Evolutionary conservation across 129 eudicot genomes (phyloP), one percentile per base, ranked within the genome.

Genomic region (Helianthus tuberosus): DNA sequence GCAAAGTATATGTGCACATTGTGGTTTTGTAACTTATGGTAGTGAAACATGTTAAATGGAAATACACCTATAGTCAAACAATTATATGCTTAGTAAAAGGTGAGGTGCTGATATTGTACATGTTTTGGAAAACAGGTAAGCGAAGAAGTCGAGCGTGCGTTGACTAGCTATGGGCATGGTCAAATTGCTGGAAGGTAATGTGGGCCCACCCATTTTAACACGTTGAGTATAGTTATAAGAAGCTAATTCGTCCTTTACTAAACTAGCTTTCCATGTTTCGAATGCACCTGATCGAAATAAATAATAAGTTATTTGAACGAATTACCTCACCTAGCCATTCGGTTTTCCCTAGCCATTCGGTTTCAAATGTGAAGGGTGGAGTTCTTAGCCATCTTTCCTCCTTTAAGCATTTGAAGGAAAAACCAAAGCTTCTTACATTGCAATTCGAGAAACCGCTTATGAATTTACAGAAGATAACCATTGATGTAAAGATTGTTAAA

Each of bases 131-230:
- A 72, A 53, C 72, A 84, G 88, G 88, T 84, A 25, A 84, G 88
- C 49, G 88, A 84, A 77, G 88, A 84, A 77, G 84, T 84, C 25
- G 88, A 84, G 81, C 88, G 88, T 49, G 88, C 88, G 77, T 84
- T 84, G 81, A 77, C 85, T 14, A 77, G 79, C 80, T 77, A 72
- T 44, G 88, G 83, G 48, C 85, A 84, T 59, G 78, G 80, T 73
- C 77, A 77, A 48, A 35, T 74, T 57, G 75, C 72, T 63, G 88
- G 82, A 81, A 80, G 83, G 88, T 84, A 80, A 59, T 6, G 29
- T 29, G 17, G 12, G 62, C 5, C 32, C 12, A 23, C 63, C 32
- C 36, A 57, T 7, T 53, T 51, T 8, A 3, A 53, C 60, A 53
- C 60, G 11, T 53, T 25, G 15, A 52, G 59, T 5, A 53, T 53